Base-by-base conservation (phyloP, 768 basidiomycete genomes). In the Gymnopilus junonius region DNA sequence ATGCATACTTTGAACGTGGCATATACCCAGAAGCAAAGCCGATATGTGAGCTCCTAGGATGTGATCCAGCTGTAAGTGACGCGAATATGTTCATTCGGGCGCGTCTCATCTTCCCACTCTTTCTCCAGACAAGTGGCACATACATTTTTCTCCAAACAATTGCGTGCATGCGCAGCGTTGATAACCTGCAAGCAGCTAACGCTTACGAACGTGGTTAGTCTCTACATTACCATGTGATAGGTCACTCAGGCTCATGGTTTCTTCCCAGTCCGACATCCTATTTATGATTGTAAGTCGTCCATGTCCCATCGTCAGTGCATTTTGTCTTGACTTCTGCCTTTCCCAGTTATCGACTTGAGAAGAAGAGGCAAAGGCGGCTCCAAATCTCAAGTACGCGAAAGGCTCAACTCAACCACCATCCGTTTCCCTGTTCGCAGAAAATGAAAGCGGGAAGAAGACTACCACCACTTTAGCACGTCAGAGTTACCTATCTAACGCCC, bases 21-120 rank as follows among this genome's bases (percentile, higher is more conserved):
- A 77, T 93, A 79, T 94, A 88, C 75, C 85, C 85, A 0, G 88
- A 93, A 55, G 97, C 97, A 0, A 80, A 88, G 27, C 87, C 87
- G 0, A 90, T 94, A 48, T 96, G 94, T 69, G 91, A 92, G 71
- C 78, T 85, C 10, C 83, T 97, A 23, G 91, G 93, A 17, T 85
- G 85, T 8, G 87, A 91, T 71, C 85, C 89, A 17, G 87, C 85
- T 55, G 94, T 94, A 71, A 34, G 87, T 75, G 1, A 14, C 32
- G 29, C n/a, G 29, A 23, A 21, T 62, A 17, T 61, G n/a, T 58
- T 21, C 21, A 6, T 21, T 42, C 45, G 23, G 21, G n/a, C n/a
- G n/a, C n/a, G n/a, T n/a, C n/a, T n/a, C n/a, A n/a, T n/a, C n/a
- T n/a, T n/a, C n/a, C n/a, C n/a, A n/a, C n/a, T n/a, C n/a, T n/a